Evolutionary conservation across 345 rosid species (phyloP).

Genomic region (Euphorbia tirucalli): DNA sequence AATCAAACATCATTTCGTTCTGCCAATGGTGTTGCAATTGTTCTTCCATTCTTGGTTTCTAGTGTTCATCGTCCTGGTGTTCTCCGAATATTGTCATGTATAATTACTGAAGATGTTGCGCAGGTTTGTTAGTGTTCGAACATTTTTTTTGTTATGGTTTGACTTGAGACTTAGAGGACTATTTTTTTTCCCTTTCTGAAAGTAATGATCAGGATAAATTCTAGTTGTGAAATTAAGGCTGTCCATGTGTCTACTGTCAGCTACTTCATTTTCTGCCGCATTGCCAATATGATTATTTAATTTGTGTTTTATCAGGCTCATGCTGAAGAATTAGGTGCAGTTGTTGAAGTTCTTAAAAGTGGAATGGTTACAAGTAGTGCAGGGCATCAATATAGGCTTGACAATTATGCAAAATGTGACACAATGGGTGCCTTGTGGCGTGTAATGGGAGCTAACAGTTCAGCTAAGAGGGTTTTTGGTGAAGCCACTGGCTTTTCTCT

Average conservation of each 20-base stretch:
- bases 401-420: slow-evolving; percentile 91
- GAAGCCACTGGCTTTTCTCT: slow-evolving; percentile 99
- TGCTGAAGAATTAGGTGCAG: slow-evolving; percentile 83
- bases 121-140: slow-evolving; percentile 50
- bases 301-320: slow-evolving; percentile 55
- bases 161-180: slow-evolving; percentile 3
- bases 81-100: slow-evolving; percentile 84
- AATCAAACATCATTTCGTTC: slow-evolving; percentile 85
- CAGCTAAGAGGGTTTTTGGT: slow-evolving; percentile 89
- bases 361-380: slow-evolving; percentile 89
- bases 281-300: slow-evolving; percentile 6
- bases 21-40: slow-evolving; percentile 73
- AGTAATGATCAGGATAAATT: background rate
- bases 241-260: background rate
- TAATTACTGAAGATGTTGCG: slow-evolving; percentile 80
- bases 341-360: slow-evolving; percentile 93
- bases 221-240: background rate
- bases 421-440: slow-evolving; percentile 98
- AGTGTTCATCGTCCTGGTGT: slow-evolving; percentile 83
- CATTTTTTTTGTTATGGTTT: slow-evolving; percentile 11
- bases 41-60: slow-evolving; percentile 89
- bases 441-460: slow-evolving; percentile 72
- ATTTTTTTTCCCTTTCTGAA: background rate
- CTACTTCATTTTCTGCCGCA: background rate
- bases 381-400: slow-evolving; percentile 90